Percentiles rank a stretch among this genome's conserved stretches.
phyloP scores from a whole-genome alignment of 1,284 basidiomycete genomes.

The Inonotus hispidus region DNA sequence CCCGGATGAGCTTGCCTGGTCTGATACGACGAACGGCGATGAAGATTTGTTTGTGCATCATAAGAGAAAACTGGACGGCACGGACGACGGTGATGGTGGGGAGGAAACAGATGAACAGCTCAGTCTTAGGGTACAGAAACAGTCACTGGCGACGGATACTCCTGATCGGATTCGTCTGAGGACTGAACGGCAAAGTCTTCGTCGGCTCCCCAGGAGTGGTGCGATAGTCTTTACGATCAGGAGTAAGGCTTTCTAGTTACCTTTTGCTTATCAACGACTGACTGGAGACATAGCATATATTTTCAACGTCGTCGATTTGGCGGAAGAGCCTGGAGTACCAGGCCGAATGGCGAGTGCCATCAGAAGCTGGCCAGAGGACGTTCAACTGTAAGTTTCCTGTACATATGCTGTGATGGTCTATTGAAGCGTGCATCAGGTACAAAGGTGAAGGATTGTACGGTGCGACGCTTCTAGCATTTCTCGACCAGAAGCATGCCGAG shows the following conservation, averaged over 20 bases:
- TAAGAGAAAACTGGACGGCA: constrained; percentile 26
- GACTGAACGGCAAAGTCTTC: constrained; percentile 68
- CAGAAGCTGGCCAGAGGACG: constrained; percentile 64
- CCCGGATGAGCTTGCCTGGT: constrained; percentile 67
- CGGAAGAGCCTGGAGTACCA: constrained; percentile 56
- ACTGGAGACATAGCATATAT: constrained; percentile 10
- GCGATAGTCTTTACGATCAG: constrained; percentile 75
- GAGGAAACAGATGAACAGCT: neutral
- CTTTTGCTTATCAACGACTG: neutral
- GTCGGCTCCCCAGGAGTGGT: constrained; percentile 60
- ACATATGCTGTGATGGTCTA: neutral
- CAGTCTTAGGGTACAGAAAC: neutral
- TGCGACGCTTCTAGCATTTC: constrained; percentile 40
- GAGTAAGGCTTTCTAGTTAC: constrained; percentile 24
- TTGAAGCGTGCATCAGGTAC: constrained; percentile 32
- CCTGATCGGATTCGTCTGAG: constrained; percentile 53
- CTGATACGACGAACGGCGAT: constrained; percentile 53
- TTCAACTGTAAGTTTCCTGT: constrained; percentile 35
- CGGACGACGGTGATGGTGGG: constrained; percentile 21
- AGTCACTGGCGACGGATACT: constrained; percentile 22
- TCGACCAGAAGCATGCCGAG: constrained; percentile 41
- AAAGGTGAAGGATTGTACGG: constrained; percentile 51
- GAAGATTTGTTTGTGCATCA: constrained; percentile 49
- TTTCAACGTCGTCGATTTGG: constrained; percentile 54
- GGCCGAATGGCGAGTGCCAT: constrained; percentile 64